phyloP scores from a whole-genome alignment of 768 basidiomycete species.

The Mycena galopus region DNA sequence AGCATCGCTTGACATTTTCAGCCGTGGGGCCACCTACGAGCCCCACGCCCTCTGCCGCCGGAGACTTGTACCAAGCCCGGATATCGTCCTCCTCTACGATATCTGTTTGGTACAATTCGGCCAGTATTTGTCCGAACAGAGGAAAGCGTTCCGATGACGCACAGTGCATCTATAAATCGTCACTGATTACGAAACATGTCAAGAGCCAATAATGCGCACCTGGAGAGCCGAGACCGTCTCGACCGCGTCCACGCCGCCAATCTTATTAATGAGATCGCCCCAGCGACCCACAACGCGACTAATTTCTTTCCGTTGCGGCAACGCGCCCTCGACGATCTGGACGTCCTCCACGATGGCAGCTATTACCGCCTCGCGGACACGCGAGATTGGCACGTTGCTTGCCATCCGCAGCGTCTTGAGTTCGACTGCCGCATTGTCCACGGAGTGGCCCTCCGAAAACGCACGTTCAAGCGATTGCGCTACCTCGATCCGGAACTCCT shows the following conservation, averaged over 20 bases:
- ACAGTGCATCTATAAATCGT: slow-evolving; percentile 68
- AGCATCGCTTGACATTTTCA: slow-evolving; percentile 75
- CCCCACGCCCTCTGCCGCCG: slow-evolving; percentile 66
- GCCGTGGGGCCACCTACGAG: slow-evolving; percentile 52
- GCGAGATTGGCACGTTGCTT: slow-evolving; percentile 89
- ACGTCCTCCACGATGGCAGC: slow-evolving; percentile 85
- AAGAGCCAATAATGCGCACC: slow-evolving; percentile 52
- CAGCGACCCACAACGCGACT: slow-evolving; percentile 76
- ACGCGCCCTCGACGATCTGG: slow-evolving; percentile 66
- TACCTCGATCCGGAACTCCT: slow-evolving; percentile 84
- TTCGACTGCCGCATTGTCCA: slow-evolving; percentile 94
- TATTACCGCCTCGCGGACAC: slow-evolving; percentile 91
- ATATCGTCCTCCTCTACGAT: slow-evolving; percentile 93
- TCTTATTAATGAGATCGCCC: slow-evolving; percentile 84
- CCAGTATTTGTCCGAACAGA: slow-evolving; percentile 88
- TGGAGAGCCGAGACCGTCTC: slow-evolving; percentile 86
- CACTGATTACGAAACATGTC: not conserved
- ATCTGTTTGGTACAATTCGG: slow-evolving; percentile 91
- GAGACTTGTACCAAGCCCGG: slow-evolving; percentile 83
- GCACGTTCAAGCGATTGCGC: slow-evolving; percentile 91
- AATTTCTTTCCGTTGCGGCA: slow-evolving; percentile 75
- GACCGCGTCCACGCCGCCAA: slow-evolving; percentile 87
- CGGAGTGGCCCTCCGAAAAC: slow-evolving; percentile 90
- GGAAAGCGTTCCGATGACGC: slow-evolving; percentile 71
- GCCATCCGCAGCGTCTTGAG: slow-evolving; percentile 98